Evolutionary conservation across 2,329 filamentous ascomycete genomes (phyloP).

Genomic region (Pseudogymnoascus sp.): DNA sequence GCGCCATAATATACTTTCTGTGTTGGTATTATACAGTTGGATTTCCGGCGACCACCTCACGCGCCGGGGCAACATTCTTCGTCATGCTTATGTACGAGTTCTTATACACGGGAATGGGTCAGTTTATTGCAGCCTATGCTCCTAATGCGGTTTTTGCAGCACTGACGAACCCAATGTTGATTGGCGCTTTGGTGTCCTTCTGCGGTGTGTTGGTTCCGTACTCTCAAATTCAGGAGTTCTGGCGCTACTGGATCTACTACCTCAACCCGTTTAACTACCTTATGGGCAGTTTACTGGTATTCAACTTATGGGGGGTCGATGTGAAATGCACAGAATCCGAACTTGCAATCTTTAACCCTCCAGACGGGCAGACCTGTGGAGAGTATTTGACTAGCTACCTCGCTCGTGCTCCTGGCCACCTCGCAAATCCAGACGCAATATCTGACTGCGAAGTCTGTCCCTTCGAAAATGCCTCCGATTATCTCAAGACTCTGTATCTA

Average conservation of each 20-base stretch:
- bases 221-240: conserved; percentile 52
- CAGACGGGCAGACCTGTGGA: conserved; percentile 43
- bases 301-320: conserved; percentile 39
- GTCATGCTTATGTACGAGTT: conserved; percentile 53
- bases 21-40: conserved; percentile 54
- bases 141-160: conserved; percentile 53
- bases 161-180: conserved; percentile 47
- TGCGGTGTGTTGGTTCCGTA: conserved; percentile 70
- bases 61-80: conserved; percentile 45
- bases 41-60: conserved; percentile 10
- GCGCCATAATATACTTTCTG: conserved; percentile 37
- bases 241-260: conserved; percentile 48
- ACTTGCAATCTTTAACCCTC: conserved; percentile 35
- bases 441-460: conserved; percentile 52
- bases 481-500: conserved; percentile 51
- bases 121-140: conserved; percentile 55
- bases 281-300: conserved; percentile 47
- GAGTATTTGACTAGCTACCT: conserved; percentile 49
- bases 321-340: conserved; percentile 41
- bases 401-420: conserved; percentile 33
- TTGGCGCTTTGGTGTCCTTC: conserved; percentile 60
- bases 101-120: conserved; percentile 52
- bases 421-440: conserved; percentile 52
- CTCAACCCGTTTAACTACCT: conserved; percentile 55
- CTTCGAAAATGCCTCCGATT: conserved; percentile 50